Base-by-base conservation (phyloP, 768 basidiomycete genomes). In the Crepidotus variabilis region DNA sequence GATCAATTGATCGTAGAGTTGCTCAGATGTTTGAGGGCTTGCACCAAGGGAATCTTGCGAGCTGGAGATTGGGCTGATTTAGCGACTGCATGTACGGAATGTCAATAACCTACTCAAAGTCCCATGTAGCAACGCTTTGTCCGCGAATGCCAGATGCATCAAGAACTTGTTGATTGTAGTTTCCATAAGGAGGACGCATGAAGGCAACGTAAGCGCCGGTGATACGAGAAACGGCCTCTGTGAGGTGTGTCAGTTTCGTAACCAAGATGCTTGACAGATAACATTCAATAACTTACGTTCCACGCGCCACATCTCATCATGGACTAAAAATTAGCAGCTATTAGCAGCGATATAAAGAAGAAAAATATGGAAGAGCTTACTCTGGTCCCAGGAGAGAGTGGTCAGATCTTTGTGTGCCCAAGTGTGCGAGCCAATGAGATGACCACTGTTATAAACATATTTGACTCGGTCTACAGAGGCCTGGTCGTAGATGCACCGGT, bases 351-450 rank as follows among this genome's bases (percentile, higher is more conserved):
- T 10, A 16, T n/a, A 36, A 5, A 20, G 34, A 56, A 20, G 22
- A 20, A 48, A 28, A 10, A 22, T 14, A 10, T 33, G 22, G n/a
- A 18, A 16, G 14, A 34, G 60, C 69, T 39, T 47, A 74, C 74
- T 63, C 59, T 76, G 62, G 24, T 69, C 69, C 63, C 63, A 63
- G 1, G 60, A 63, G 18, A 76, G 67, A 2, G 60, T 65, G 0
- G 64, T 60, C 3, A 79, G 64, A 43, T 75, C 61, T 13, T 65
- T 63, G 57, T 79, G 77, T 7, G 61, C 63, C 78, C 78, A 80
- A 2, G 78, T 78, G 56, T 80, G 78, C 33, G 77, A 78, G 4
- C 68, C 77, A 51, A 80, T 54, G 60, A 75, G 74, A 58, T 80
- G 78, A 10, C 76, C 77, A 18, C 69, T 63, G 49, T 64, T 59